These are phyloP conservation scores for Loxodes magnus DNA, from an alignment of 73 alveolate genomes.

Conservation along the genomic window DNA sequence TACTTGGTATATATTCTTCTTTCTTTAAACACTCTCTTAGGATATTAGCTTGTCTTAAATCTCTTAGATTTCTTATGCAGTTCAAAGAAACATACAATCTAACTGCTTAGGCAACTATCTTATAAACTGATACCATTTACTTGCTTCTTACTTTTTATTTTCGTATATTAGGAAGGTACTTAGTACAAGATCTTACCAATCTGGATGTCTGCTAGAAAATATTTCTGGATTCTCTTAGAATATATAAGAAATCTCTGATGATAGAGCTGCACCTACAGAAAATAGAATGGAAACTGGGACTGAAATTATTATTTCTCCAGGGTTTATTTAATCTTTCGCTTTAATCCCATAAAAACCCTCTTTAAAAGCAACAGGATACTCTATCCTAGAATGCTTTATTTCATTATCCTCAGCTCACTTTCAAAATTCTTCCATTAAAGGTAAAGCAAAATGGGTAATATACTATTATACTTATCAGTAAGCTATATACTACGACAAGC, in stretches of 20 bases:
- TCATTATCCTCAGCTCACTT: too few species aligned
- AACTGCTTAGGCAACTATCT: background rate
- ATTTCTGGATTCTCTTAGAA: too few species aligned
- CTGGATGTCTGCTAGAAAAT: too few species aligned
- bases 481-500: too few species aligned
- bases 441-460: too few species aligned
- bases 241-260: too few species aligned
- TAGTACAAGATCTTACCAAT: too few species aligned
- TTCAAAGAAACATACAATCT: background rate
- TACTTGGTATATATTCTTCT: background rate
- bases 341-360: background rate
- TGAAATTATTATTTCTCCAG: slow-evolving; percentile 1
- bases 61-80: background rate
- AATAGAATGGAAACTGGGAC: slow-evolving; percentile 1
- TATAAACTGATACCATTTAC: slow-evolving; percentile 5
- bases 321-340: slow-evolving; percentile 6
- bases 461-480: too few species aligned
- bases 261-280: slow-evolving; percentile 1
- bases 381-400: too few species aligned
- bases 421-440: too few species aligned
- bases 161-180: too few species aligned
- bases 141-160: too few species aligned
- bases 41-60: slow-evolving; percentile 2
- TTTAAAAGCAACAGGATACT: slow-evolving; percentile 1
- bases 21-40: background rate